Conservation (phyloP, 257 asterid genomes). For the Phtheirospermum japonicum region DNA sequence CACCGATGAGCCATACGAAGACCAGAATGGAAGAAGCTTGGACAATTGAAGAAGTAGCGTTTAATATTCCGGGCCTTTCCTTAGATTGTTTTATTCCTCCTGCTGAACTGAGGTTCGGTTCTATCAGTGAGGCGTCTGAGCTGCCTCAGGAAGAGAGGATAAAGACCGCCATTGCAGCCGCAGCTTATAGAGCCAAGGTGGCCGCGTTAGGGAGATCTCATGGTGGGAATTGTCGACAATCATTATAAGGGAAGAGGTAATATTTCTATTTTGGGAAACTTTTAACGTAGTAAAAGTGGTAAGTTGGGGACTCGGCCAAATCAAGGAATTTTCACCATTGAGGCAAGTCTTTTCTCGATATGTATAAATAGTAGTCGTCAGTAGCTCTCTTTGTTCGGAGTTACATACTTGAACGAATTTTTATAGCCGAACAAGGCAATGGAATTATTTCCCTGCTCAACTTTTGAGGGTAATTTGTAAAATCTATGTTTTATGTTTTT, state of each 20-base stretch:
- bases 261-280: too few relatives aligned
- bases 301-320: too few relatives aligned
- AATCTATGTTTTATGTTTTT: too few relatives aligned
- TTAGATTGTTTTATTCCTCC: slow-evolving; percentile 75
- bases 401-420: too few relatives aligned
- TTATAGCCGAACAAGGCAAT: too few relatives aligned
- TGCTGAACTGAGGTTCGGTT: slow-evolving; percentile 52
- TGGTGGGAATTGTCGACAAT: neutral
- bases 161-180: neutral
- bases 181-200: neutral
- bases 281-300: too few relatives aligned
- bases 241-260: neutral
- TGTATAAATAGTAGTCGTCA: too few relatives aligned
- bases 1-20: slow-evolving; percentile 72
- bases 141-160: slow-evolving; percentile 39
- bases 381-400: too few relatives aligned
- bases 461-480: too few relatives aligned
- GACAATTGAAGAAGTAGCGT: slow-evolving; percentile 70
- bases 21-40: slow-evolving; percentile 79
- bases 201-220: neutral
- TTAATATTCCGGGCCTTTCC: slow-evolving; percentile 63
- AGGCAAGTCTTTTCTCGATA: too few relatives aligned
- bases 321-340: too few relatives aligned
- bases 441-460: too few relatives aligned
- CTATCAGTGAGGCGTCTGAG: slow-evolving; percentile 51